Evolutionary conservation across 2,329 filamentous ascomycete genomes (phyloP).

Genomic region (Pyrenophora graminea): DNA sequence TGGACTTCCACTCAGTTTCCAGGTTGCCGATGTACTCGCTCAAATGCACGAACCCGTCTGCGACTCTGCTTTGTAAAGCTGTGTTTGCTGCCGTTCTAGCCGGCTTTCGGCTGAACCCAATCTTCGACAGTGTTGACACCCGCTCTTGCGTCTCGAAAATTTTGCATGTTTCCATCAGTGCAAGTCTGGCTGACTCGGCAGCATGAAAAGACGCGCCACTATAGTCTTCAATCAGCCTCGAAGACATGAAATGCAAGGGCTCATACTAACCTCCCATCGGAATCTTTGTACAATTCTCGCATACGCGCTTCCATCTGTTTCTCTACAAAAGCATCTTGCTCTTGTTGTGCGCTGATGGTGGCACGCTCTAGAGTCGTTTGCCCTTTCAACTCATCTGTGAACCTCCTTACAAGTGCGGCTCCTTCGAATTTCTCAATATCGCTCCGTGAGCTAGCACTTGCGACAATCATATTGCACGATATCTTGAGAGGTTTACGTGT

Average conservation of each 20-base stretch:
- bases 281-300: conserved; percentile 1
- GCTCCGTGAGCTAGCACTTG: not conserved
- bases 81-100: not conserved
- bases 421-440: not conserved
- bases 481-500: not conserved
- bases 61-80: not conserved
- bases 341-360: not conserved
- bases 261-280: not conserved
- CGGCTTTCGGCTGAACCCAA: not conserved
- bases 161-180: not conserved
- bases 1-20: conserved; percentile 5
- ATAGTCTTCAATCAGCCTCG: not conserved
- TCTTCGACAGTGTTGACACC: not conserved
- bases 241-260: not conserved
- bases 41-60: not conserved
- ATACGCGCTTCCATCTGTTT: not conserved
- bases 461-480: not conserved
- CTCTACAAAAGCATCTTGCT: not conserved
- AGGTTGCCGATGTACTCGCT: not conserved
- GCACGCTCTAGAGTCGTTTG: conserved; percentile 5
- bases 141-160: not conserved
- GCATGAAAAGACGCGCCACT: not conserved
- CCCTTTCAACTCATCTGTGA: conserved; percentile 4
- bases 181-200: conserved; percentile 1
- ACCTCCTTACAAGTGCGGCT: conserved; percentile 1